Percentiles rank a stretch among this genome's conserved stretches.
These are phyloP conservation scores for Berkeleyomyces rouxiae DNA, from an alignment of 2,329 filamentous ascomycete species.

Conservation along the genomic window DNA sequence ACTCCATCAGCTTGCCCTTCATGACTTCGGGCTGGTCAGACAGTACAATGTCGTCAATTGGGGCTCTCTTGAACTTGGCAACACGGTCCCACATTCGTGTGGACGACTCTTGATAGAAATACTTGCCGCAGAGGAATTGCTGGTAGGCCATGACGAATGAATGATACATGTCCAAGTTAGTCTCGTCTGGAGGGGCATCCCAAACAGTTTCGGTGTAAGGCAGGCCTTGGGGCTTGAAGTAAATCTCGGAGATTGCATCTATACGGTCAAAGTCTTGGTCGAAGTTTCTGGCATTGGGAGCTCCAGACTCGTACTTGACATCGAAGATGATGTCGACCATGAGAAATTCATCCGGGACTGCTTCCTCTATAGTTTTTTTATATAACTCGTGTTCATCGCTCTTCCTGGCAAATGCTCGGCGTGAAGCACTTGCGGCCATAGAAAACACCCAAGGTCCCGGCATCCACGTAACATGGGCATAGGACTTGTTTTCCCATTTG, in stretches of 20 bases:
- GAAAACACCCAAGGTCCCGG: conserved; percentile 80
- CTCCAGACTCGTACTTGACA: conserved; percentile 37
- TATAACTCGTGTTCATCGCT: conserved; percentile 39
- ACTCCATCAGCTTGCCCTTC: conserved; percentile 72
- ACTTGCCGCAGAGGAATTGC: conserved; percentile 67
- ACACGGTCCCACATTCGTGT: conserved; percentile 50
- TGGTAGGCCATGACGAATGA: conserved; percentile 73
- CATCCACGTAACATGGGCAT: conserved; percentile 73
- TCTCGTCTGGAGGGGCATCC: conserved; percentile 59
- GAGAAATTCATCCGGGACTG: conserved; percentile 74
- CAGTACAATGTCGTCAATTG: conserved; percentile 46
- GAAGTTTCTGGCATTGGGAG: conserved; percentile 26
- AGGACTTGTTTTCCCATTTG: conserved; percentile 71
- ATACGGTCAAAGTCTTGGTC: conserved; percentile 55
- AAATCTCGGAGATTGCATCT: conserved; percentile 52
- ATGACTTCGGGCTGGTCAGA: conserved; percentile 57
- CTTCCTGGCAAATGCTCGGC: conserved; percentile 59
- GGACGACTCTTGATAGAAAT: conserved; percentile 42
- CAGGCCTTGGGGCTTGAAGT: conserved; percentile 85
- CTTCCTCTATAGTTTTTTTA: conserved; percentile 56
- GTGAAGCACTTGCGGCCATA: conserved; percentile 43
- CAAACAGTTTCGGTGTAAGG: conserved; percentile 82
- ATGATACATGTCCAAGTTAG: conserved; percentile 49
- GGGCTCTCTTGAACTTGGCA: conserved; percentile 43
- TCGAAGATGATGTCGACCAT: conserved; percentile 79